These are phyloP conservation scores for Lippia alba DNA, from an alignment of 305 asterid species.

Conservation along the genomic window DNA sequence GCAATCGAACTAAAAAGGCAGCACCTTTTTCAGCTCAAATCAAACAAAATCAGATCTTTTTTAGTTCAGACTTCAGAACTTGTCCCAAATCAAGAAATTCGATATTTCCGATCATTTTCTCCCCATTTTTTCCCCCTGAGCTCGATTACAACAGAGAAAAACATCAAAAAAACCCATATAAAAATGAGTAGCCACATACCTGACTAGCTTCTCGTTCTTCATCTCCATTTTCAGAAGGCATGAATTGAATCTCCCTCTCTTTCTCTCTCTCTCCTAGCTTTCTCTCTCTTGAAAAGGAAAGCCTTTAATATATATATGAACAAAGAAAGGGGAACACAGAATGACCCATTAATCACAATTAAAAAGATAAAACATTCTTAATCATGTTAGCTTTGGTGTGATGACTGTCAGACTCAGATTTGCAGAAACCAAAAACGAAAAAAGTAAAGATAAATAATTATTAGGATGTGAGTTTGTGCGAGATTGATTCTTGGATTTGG, in stretches of 20 bases:
- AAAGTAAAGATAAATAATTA: not conserved
- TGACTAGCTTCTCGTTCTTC: constrained; percentile 63
- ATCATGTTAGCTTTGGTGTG: constrained; percentile 28
- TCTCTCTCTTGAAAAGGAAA: constrained; percentile 24
- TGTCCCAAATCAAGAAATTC: not conserved
- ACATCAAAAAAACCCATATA: constrained; percentile 25
- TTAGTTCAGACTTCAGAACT: not conserved
- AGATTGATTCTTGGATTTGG: constrained; percentile 36
- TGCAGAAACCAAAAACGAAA: constrained; percentile 19
- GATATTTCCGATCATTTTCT: not conserved
- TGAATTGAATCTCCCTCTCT: constrained; percentile 15
- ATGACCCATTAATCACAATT: constrained; percentile 30
- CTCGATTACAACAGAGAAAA: not conserved
- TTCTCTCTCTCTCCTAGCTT: constrained; percentile 31
- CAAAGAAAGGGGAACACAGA: constrained; percentile 23
- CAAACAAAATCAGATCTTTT: constrained; percentile 19
- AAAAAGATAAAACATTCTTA: constrained; percentile 47
- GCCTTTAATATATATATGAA: constrained; percentile 11
- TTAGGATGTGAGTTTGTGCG: constrained; percentile 20
- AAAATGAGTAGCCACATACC: constrained; percentile 43
- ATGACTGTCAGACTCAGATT: constrained; percentile 36
- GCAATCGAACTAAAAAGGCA: constrained; percentile 21
- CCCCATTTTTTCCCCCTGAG: not conserved
- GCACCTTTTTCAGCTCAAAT: constrained; percentile 25
- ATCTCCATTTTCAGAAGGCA: constrained; percentile 47